These are phyloP conservation scores for Malus fusca DNA, from an alignment of 306 rosid species.

Conservation along the genomic window DNA sequence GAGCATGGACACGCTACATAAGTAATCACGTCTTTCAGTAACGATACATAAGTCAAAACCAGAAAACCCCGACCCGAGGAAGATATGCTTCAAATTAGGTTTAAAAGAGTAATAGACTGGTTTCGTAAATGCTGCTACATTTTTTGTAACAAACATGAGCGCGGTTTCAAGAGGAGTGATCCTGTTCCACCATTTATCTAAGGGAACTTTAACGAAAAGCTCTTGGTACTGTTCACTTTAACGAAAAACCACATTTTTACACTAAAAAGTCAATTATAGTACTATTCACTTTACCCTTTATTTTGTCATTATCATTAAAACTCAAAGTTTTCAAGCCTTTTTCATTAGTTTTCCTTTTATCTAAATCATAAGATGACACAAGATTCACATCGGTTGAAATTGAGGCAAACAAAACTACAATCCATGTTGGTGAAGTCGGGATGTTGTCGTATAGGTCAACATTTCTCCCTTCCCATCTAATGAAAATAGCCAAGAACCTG, in stretches of 20 bases:
- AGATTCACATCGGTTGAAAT: background rate
- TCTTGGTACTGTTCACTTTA: no score
- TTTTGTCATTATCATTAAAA: no score
- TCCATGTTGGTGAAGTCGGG: background rate
- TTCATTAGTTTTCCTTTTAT: no score
- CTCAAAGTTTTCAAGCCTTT: no score
- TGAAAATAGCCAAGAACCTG: constrained; percentile 86
- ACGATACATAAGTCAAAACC: background rate
- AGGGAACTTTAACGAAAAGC: no score
- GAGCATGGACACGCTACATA: background rate
- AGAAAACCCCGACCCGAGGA: background rate
- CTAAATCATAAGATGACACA: background rate
- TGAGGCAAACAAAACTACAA: background rate
- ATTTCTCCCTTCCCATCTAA: constrained; percentile 7
- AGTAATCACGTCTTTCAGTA: background rate
- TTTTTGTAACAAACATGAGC: background rate
- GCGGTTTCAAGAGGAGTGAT: background rate
- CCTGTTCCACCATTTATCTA: background rate
- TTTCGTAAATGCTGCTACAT: background rate
- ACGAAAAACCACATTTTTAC: no score
- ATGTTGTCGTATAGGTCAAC: background rate
- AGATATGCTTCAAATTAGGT: background rate
- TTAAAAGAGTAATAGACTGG: no score
- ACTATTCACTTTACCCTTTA: no score
- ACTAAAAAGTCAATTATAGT: no score